Conservation (phyloP, 495 filamentous ascomycete genomes). For the Clavariopsis aquatica region DNA sequence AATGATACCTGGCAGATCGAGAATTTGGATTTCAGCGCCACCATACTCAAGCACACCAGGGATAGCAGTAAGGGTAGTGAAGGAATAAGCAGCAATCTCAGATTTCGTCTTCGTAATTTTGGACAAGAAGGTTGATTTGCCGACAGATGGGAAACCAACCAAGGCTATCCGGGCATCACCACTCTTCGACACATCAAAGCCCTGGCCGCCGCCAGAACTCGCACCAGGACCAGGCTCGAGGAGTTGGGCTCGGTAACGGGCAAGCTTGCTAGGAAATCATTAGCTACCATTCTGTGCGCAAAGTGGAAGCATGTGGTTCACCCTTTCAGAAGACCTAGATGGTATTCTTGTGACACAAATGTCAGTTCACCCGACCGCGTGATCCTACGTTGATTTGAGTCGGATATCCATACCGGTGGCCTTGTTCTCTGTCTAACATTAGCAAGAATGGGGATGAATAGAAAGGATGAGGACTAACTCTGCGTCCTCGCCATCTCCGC, state of each 20-base stretch:
- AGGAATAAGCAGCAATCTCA: conserved; percentile 94
- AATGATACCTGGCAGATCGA: conserved; percentile 98
- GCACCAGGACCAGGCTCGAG: conserved; percentile 86
- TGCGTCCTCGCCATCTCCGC: conserved; percentile 99
- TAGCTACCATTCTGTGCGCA: conserved; percentile 17
- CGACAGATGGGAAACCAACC: conserved; percentile 97
- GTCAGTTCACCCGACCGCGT: conserved; percentile 25
- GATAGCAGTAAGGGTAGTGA: conserved; percentile 97
- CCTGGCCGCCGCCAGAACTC: conserved; percentile 67
- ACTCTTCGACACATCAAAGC: conserved; percentile 96
- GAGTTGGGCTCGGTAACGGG: conserved; percentile 89
- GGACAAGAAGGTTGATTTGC: conserved; percentile 97
- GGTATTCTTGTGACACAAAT: conserved; percentile 73
- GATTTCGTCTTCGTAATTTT: conserved; percentile 99
- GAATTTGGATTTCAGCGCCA: conserved; percentile 95
- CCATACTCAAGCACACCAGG: conserved; percentile 98
- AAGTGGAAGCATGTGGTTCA: background rate
- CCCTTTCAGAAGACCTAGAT: conserved; percentile 97
- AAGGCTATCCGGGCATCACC: conserved; percentile 97
- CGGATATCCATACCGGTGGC: conserved; percentile 72
- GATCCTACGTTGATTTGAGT: background rate
- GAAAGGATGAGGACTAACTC: conserved; percentile 58
- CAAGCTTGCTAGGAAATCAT: conserved; percentile 73
- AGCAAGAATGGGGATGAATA: conserved; percentile 23
- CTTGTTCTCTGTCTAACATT: conserved; percentile 79